Evolutionary conservation across 768 basidiomycete species (phyloP), one percentile per base, ranked within the genome.

Genomic region (Termitomyces heimii): DNA sequence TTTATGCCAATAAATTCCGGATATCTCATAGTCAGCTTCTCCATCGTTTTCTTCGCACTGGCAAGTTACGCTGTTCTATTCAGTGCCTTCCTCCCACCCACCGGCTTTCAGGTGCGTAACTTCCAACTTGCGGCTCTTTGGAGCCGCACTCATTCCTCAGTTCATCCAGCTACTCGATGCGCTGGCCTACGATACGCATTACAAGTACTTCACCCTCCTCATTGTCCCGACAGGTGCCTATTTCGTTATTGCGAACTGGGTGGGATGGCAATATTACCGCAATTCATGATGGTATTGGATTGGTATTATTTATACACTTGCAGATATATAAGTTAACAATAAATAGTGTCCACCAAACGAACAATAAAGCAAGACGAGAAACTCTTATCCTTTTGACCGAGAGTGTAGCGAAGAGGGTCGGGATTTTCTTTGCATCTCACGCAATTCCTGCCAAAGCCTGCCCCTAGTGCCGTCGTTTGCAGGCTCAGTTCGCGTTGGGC

Each of bases 201-300:
- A 96, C 83, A 95, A 94, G 73, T 97, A 96, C 71, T 83, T 96
- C 63, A 65, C 73, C 31, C 71, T 94, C 12, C 73, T 97, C 39
- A 75, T 94, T 44, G 80, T 98, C 45, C 94, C 96, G 13, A 86
- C 86, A 8, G 83, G 80, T 10, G 78, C 88, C 40, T 94, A 92
- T 72, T 96, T 94, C 70, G 89, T 93, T 53, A 98, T 98, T 65
- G 93, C 94, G 42, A 98, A 98, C 66, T 98, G 96, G 96, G 92
- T 96, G 39, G 95, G 95, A 42, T 98, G 94, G 94, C 94, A 98
- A 70, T 97, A 93, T 71, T 98, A 92, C 68, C 84, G 89, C 44
- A 94, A 94, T 70, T 92, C 93, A 12, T 95, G 71, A 82, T 18
- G 3, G 12, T 26, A 50, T 32, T 18, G 34, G 37, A 31, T n/a